Evolutionary conservation across 495 filamentous ascomycete species (phyloP), one percentile per base, ranked within the genome.

Genomic region (Tuber melanosporum): DNA sequence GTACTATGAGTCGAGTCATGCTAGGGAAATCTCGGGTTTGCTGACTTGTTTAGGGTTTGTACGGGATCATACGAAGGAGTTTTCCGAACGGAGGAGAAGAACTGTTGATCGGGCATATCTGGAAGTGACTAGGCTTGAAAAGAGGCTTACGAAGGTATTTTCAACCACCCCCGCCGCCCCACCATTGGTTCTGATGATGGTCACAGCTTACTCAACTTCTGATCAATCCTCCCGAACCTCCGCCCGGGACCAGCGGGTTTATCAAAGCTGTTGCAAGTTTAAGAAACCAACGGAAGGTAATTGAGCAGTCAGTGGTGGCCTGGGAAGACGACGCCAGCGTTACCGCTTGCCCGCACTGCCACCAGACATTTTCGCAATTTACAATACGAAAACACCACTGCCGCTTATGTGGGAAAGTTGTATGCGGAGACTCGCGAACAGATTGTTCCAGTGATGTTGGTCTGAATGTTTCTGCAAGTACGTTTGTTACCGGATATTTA

Each of bases 301-400:
- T 98, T 14, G 95, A 99, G 84, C 96, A 99, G 81, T 93, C 91
- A 0, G 89, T 99, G 22, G 93, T 98, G 26, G 91, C 91, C 20
- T 99, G 95, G 95, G 92, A 99, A 83, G 95, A 98, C 71, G 96
- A 98, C 85, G 87, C 91, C 0, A 89, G 85, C 70, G 94, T 99
- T 36, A 73, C 87, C 7, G 90, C 89, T 71, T 99, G 95, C 78
- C 96, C 95, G 4, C 95, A 97, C 80, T 99, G 95, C 81, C 91
- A 94, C 80, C 95, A 98, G 81, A 93, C 97, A 73, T 99, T 99
- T 84, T 89, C 93, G 1, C 90, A 88, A 42, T 97, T 97, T 86
- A 90, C 92, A 2, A 94, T 97, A 79, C 89, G 95, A 82, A 88
- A 95, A 75, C 96, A 98, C 83, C 95, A 99, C 83, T 99, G 95